Base-by-base conservation (phyloP, 352 stramenopile species). In the Globisporangium carolinianum region DNA sequence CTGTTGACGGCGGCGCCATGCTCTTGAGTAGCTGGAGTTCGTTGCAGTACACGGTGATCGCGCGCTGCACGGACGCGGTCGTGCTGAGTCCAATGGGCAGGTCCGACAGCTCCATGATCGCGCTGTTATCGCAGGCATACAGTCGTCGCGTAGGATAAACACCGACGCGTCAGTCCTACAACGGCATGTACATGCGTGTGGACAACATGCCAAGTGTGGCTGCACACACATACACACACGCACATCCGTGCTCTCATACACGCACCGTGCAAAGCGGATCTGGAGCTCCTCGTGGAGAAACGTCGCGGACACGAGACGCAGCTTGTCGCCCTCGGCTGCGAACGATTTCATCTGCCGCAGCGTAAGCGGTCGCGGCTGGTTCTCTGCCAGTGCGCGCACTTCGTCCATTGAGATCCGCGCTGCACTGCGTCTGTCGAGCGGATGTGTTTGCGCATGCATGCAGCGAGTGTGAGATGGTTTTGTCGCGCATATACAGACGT, bases 261-360 rank as follows among this genome's bases (percentile, higher is more conserved):
- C 53, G 8, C 60, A 84, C 75, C 77, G 72, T 55, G 83, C 79
- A 55, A 90, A 91, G 43, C 83, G 79, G 36, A 85, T 76, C 55
- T 87, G 79, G 24, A 93, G 77, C 65, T 93, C 83, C 43, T 84
- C 84, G 62, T 91, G 83, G 47, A 93, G 66, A 57, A 93, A 93
- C 36, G 67, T 76, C 38, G 77, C 72, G 4, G 76, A 79, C 39
- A 87, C 63, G 55, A 93, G 64, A 15, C 76, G 75, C 58, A 84
- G 63, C 42, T 90, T 86, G 52, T 72, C 69, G 12, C 67, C 74
- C 18, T 71, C 73, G 48, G 84, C 75, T n/a, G 83, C 71, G 46
- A 89, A 91, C 47, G 69, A 75, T 59, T 84, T 83, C 83, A 93
- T 93, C 57, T 93, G 83, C 58, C 78, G 83, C 53, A 93, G 69